These are phyloP conservation scores for Vicia faba DNA, from an alignment of 306 rosid genomes.

Conservation along the genomic window DNA sequence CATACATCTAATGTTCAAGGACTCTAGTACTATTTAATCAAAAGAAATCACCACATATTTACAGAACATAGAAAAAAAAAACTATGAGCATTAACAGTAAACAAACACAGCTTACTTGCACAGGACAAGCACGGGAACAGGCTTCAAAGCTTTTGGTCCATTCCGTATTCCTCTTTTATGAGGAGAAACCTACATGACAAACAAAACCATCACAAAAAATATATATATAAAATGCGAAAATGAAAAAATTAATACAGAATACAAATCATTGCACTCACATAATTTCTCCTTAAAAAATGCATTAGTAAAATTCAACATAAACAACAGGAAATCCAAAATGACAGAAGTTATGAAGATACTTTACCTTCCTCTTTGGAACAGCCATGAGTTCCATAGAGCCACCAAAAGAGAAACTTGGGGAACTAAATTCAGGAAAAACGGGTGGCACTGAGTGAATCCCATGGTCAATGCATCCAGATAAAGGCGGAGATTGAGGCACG, in stretches of 20 bases:
- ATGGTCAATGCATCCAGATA: conserved; percentile 42
- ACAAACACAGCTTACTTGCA: conserved; percentile 64
- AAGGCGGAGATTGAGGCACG: conserved; percentile 51
- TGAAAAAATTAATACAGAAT: conserved; percentile 1
- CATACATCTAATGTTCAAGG: neutral
- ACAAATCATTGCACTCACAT: too few relatives aligned
- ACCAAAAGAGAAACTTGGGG: conserved; percentile 52
- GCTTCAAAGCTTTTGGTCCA: conserved; percentile 87
- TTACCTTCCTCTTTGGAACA: conserved; percentile 82
- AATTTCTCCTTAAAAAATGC: neutral
- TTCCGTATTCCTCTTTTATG: conserved; percentile 75
- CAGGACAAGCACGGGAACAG: conserved; percentile 67
- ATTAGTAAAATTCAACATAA: conserved; percentile 12
- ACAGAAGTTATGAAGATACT: conserved; percentile 11
- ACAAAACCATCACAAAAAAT: neutral
- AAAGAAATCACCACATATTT: conserved; percentile 6
- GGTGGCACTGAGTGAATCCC: conserved; percentile 40
- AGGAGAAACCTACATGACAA: conserved; percentile 48
- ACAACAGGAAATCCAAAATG: conserved; percentile 17
- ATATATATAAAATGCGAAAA: neutral
- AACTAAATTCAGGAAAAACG: conserved; percentile 58
- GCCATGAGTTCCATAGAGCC: conserved; percentile 93
- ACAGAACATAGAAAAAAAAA: conserved; percentile 4
- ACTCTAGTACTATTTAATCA: conserved; percentile 6
- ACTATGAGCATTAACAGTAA: neutral